Evolutionary conservation across 2,329 filamentous ascomycete genomes (phyloP).

Genomic region (Ophiocordyceps camponoti-rufipedis): DNA sequence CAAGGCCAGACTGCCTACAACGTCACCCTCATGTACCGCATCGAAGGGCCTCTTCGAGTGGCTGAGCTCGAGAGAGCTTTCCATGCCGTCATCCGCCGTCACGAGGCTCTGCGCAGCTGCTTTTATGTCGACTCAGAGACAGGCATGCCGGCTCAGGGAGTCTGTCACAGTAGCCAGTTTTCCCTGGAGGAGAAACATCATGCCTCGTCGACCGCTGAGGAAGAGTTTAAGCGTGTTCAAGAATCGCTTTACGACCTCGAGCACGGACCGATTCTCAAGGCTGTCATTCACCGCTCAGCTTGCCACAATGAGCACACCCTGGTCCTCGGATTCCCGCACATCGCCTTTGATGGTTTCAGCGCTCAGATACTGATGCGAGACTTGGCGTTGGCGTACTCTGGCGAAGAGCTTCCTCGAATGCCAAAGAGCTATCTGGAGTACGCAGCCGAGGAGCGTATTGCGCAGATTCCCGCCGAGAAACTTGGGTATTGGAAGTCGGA

Average conservation of each 20-base stretch:
- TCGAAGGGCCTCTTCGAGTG: constrained; percentile 15
- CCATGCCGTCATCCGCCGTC: constrained; percentile 8
- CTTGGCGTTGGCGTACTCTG: constrained; percentile 22
- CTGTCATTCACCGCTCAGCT: background rate
- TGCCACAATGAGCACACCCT: constrained; percentile 18
- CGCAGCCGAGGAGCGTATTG: constrained; percentile 10
- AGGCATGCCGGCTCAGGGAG: constrained; percentile 8
- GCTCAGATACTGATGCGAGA: constrained; percentile 23
- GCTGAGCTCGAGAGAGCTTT: constrained; percentile 15
- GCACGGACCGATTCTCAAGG: background rate
- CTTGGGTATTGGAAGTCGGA: background rate
- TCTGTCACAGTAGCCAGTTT: constrained; percentile 8
- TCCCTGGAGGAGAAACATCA: constrained; percentile 8
- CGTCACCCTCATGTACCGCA: constrained; percentile 11
- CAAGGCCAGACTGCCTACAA: constrained; percentile 22
- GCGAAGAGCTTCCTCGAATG: constrained; percentile 5
- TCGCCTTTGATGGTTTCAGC: constrained; percentile 29
- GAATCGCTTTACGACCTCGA: constrained; percentile 16
- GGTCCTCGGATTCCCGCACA: constrained; percentile 27
- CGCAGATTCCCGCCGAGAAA: background rate
- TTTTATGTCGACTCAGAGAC: constrained; percentile 7
- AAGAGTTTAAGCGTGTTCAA: constrained; percentile 13
- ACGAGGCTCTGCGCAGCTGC: constrained; percentile 16
- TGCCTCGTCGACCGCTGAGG: constrained; percentile 4
- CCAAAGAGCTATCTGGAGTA: constrained; percentile 18